Conservation (phyloP, 768 basidiomycete genomes). For the Trametes sanguinea region DNA sequence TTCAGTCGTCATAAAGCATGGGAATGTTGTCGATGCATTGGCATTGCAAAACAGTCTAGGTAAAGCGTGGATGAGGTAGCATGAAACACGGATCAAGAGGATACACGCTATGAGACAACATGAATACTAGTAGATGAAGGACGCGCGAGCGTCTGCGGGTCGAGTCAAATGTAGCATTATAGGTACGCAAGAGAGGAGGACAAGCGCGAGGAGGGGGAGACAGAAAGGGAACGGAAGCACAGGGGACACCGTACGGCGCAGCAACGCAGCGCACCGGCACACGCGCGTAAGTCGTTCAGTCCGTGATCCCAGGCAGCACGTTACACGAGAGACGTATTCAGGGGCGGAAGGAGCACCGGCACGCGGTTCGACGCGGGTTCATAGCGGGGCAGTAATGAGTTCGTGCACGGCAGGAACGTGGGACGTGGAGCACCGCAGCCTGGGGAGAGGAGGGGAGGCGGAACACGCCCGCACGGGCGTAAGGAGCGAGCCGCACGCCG, state of each 20-base stretch:
- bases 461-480: slow-evolving; percentile 5
- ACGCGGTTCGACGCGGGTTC: background rate
- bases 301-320: slow-evolving; percentile 6
- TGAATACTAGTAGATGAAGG: background rate
- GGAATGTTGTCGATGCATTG: background rate
- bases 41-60: slow-evolving; percentile 9
- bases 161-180: background rate
- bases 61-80: slow-evolving; percentile 14
- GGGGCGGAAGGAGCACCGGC: too few relatives aligned
- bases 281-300: slow-evolving; percentile 7
- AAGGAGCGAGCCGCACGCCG: slow-evolving; percentile 19
- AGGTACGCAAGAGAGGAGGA: background rate
- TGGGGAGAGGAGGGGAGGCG: background rate
- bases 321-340: slow-evolving; percentile 3
- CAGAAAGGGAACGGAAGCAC: background rate
- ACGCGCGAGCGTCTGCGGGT: too few relatives aligned
- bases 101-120: slow-evolving; percentile 12
- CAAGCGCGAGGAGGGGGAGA: background rate
- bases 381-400: background rate
- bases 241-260: background rate
- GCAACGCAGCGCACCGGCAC: background rate
- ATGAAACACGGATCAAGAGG: slow-evolving; percentile 1
- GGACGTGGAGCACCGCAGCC: slow-evolving; percentile 1
- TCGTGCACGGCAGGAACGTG: slow-evolving; percentile 23
- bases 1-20: too few relatives aligned